Base-by-base conservation (phyloP, 257 asterid species). In the Apocynum venetum region DNA sequence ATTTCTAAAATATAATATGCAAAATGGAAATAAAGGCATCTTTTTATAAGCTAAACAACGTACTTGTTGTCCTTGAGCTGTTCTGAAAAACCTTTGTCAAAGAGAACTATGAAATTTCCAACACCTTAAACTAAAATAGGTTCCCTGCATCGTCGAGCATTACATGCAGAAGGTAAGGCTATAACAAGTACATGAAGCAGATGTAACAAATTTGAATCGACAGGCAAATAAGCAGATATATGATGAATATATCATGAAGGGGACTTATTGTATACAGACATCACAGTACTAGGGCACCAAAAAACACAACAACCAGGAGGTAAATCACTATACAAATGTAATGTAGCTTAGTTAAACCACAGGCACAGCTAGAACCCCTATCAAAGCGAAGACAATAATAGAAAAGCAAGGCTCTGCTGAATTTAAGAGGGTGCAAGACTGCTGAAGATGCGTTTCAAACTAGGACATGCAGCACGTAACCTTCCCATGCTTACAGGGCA, bases 381-480 rank as follows among this genome's bases (percentile, higher is more conserved):
- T 15, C 75, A 20, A 67, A 51, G 25, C 36, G 61, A 43, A 68
- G 5, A 55, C 59, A 76, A 9, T 44, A 8, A 46, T 46, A 2
- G 49, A 46, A 46, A 9, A 57, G 35, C 25, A 67, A 38, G 41
- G 31, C 73, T 65, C 78, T 70, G 36, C 19, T 38, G 1, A 70
- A 15, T 57, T 92, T 83, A 92, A 4, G 84, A 51, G 8, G 95
- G 87, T 57, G 82, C 86, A 35, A 85, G 85, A 83, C 98, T 90
- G 93, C 88, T 93, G 87, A 87, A 92, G 82, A 93, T 89, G 77
- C 99, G 96, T 83, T 93, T 96, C 89, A 96, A 83, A 79, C 97
- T 89, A 46, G 95, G 93, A 85, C 93, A 92, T 6, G 93, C 90
- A 38, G 76, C 78, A 6, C 98, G 97, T 43, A 96, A 74, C 74